Base-by-base conservation (phyloP, 2,329 filamentous ascomycete genomes). In the Nothophoma quercina region DNA sequence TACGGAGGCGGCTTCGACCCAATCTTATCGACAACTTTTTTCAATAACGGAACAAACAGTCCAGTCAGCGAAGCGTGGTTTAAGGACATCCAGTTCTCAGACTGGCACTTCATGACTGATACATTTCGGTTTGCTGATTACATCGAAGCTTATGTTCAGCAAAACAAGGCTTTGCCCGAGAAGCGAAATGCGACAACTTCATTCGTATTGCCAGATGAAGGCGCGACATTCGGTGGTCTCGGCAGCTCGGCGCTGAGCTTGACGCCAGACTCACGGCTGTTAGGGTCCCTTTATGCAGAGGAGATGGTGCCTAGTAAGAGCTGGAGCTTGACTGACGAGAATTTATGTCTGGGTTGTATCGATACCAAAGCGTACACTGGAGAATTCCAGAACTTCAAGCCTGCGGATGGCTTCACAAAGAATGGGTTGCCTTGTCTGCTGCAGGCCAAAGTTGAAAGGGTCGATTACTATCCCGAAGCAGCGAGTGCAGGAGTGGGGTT, bases 1-100 rank as follows among this genome's bases (percentile, higher is more conserved):
- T 64, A 64, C 29, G 60, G 60, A 18, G 60, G 60, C 0, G 56
- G 49, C 6, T 62, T 58, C 25, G 30, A 40, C 7, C 49, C 58
- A 7, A 12, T 5, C 1, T 16, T 58, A 10, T 62, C 56, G 19
- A 29, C n/a, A 15, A 54, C 34, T 4, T 56, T 55, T 28, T 29
- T 19, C 2, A 47, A 59, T 8, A 55, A 51, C 10, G 38, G 54
- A 9, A 56, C 51, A 22, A 55, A 53, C 10, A 50, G 59, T 23
- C 38, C 34, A n/a, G 25, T 47, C 5, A 21, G 28, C 21, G 55
- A 62, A 33, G 29, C n/a, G 5, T 58, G 53, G 49, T 51, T 62
- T 8, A 35, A 36, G 22, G 42, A 10, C 8, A 8, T 7, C 3
- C 26, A 30, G 7, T 55, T 51, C 35, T 39, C 35, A n/a, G 43